These are phyloP conservation scores for Penstemon eatonii DNA, from an alignment of 257 asterid species.

Conservation along the genomic window DNA sequence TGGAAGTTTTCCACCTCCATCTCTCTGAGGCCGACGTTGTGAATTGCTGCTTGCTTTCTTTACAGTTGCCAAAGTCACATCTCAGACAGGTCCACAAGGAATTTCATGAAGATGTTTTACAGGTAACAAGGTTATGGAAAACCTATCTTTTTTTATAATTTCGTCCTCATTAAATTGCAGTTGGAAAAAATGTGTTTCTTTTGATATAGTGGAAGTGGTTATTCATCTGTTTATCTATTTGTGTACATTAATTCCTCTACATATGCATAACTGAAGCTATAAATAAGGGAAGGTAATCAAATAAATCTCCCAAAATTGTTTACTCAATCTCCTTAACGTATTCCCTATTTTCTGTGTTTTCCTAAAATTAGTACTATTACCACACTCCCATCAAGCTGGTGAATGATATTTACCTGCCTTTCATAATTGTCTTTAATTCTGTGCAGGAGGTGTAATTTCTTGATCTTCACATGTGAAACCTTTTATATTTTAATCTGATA, in stretches of 20 bases:
- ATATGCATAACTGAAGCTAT: no score
- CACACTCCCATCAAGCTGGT: no score
- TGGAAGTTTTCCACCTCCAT: conserved; percentile 9
- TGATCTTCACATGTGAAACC: conserved; percentile 1
- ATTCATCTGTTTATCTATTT: conserved; percentile 2
- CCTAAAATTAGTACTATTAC: no score
- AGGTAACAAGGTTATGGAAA: conserved; percentile 43
- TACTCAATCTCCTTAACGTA: no score
- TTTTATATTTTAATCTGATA: conserved; percentile 17
- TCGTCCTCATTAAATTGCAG: conserved; percentile 6
- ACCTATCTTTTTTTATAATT: conserved; percentile 13
- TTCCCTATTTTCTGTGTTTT: no score
- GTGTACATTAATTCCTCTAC: not conserved
- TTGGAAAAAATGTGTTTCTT: conserved; percentile 18
- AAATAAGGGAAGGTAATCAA: no score
- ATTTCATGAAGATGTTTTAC: conserved; percentile 58
- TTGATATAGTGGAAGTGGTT: not conserved
- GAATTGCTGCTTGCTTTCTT: conserved; percentile 19
- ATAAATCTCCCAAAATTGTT: no score
- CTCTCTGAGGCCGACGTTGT: conserved; percentile 14
- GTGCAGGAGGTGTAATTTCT: conserved; percentile 11
- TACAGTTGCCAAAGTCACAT: conserved; percentile 79
- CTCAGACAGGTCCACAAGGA: conserved; percentile 73
- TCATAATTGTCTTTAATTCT: not conserved
- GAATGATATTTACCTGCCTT: not conserved